Percentiles rank a stretch among this genome's conserved stretches.
phyloP scores from a whole-genome alignment of 75 land plant species.

The Gnetum montanum region DNA sequence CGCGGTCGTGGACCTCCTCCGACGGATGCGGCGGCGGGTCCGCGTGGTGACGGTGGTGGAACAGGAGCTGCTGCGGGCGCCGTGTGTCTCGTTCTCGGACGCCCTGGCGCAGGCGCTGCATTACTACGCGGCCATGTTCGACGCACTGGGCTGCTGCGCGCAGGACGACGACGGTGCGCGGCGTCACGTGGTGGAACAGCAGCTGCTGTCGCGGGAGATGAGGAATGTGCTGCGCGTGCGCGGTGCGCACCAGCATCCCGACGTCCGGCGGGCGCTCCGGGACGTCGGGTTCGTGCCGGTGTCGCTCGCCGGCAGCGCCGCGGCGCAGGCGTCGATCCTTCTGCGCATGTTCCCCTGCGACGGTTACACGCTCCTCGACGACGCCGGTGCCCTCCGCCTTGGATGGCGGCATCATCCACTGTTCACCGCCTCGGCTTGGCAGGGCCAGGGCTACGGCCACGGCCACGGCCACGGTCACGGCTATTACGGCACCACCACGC shows the following conservation, averaged over 20 bases:
- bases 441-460: too few species aligned
- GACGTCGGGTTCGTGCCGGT: constrained; percentile 38
- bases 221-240: constrained; percentile 61
- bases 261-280: constrained; percentile 43
- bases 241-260: constrained; percentile 48
- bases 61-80: constrained; percentile 45
- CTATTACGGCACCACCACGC: too few species aligned
- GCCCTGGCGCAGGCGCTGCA: constrained; percentile 68
- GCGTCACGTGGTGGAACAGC: constrained; percentile 58
- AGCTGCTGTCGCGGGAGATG: constrained; percentile 59
- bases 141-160: constrained; percentile 37
- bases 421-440: constrained; percentile 73
- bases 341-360: constrained; percentile 57
- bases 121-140: constrained; percentile 72
- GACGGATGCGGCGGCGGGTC: constrained; percentile 26
- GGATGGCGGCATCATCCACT: constrained; percentile 70
- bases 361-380: constrained; percentile 64
- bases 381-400: constrained; percentile 39
- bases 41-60: constrained; percentile 57
- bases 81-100: constrained; percentile 33
- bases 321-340: constrained; percentile 48
- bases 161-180: constrained; percentile 17
- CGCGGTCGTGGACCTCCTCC: constrained; percentile 36
- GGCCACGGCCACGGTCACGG: too few species aligned
- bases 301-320: constrained; percentile 49